phyloP scores from a whole-genome alignment of 257 asterid genomes.

The Forsythia suspensa region DNA sequence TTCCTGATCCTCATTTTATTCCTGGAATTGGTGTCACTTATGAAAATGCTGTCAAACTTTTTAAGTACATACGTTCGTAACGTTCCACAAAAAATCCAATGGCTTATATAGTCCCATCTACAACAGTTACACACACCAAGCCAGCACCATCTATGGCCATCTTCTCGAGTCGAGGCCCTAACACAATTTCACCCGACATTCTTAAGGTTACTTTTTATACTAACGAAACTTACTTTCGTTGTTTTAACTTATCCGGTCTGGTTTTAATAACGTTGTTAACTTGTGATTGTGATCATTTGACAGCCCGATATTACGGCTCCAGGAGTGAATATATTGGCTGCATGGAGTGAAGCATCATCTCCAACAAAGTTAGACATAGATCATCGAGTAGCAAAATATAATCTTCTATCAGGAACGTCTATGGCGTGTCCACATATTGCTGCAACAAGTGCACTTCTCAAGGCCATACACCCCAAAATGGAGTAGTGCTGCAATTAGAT shows the following conservation, averaged over 20 bases:
- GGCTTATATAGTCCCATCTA: slow-evolving; percentile 28
- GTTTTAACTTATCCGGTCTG: no score
- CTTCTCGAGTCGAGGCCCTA: slow-evolving; percentile 51
- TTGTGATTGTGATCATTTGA: background rate
- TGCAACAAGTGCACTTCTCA: slow-evolving; percentile 75
- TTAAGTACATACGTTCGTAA: slow-evolving; percentile 28
- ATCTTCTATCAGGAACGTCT: slow-evolving; percentile 79
- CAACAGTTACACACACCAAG: slow-evolving; percentile 27
- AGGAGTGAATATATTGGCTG: slow-evolving; percentile 85
- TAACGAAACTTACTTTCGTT: no score
- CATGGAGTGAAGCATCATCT: slow-evolving; percentile 91
- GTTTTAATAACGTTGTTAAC: background rate
- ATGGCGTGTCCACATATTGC: slow-evolving; percentile 92
- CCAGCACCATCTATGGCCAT: slow-evolving; percentile 51
- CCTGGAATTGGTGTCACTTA: slow-evolving; percentile 46
- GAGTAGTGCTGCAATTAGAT: slow-evolving; percentile 95
- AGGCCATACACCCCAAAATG: slow-evolving; percentile 86
- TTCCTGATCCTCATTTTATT: slow-evolving; percentile 46
- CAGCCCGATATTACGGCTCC: slow-evolving; percentile 98
- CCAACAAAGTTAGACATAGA: slow-evolving; percentile 64
- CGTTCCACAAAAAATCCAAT: slow-evolving; percentile 33
- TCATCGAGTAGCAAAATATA: slow-evolving; percentile 62
- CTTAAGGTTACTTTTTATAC: slow-evolving; percentile 34
- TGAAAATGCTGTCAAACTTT: slow-evolving; percentile 23
- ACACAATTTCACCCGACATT: slow-evolving; percentile 32